Evolutionary conservation across 2,329 filamentous ascomycete species (phyloP).

Genomic region (Aureobasidium pullulans): DNA sequence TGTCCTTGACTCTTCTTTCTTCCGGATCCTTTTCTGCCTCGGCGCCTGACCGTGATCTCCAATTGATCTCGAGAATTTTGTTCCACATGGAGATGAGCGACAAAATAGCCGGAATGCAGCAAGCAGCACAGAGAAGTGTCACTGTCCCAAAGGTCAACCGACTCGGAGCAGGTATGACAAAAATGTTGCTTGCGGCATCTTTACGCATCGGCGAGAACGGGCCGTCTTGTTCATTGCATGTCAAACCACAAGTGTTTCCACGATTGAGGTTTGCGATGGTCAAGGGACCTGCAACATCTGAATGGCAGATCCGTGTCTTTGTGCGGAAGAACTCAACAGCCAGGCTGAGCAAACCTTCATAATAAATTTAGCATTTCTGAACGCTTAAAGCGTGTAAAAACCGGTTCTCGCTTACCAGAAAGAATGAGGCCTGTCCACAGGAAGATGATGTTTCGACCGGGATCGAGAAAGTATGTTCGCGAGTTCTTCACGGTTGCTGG

Average conservation of each 20-base stretch:
- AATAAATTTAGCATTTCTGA: not conserved
- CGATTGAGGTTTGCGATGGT: not conserved
- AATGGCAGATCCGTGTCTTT: slow-evolving; percentile 36
- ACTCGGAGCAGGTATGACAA: slow-evolving; percentile 52
- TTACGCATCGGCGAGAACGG: slow-evolving; percentile 50
- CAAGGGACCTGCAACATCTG: slow-evolving; percentile 30
- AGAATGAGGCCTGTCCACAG: slow-evolving; percentile 57
- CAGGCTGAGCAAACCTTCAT: slow-evolving; percentile 50
- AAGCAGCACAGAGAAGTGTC: slow-evolving; percentile 55
- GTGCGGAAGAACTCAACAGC: slow-evolving; percentile 58
- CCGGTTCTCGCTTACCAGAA: slow-evolving; percentile 39
- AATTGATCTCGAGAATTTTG: slow-evolving; percentile 57
- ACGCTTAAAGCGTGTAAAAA: not conserved
- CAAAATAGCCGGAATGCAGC: slow-evolving; percentile 57
- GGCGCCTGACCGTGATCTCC: slow-evolving; percentile 41
- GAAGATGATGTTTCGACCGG: slow-evolving; percentile 59
- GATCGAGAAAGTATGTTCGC: slow-evolving; percentile 56
- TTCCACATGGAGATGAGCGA: slow-evolving; percentile 56
- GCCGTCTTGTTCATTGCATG: slow-evolving; percentile 38
- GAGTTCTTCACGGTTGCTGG: slow-evolving; percentile 56
- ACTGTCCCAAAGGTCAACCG: slow-evolving; percentile 51
- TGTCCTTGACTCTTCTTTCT: slow-evolving; percentile 35
- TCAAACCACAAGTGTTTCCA: slow-evolving; percentile 38
- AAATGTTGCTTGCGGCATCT: slow-evolving; percentile 53
- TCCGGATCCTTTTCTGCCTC: slow-evolving; percentile 20